Evolutionary conservation across 768 basidiomycete genomes (phyloP), one percentile per base, ranked within the genome.

Genomic region (Lentinula guzmanii): DNA sequence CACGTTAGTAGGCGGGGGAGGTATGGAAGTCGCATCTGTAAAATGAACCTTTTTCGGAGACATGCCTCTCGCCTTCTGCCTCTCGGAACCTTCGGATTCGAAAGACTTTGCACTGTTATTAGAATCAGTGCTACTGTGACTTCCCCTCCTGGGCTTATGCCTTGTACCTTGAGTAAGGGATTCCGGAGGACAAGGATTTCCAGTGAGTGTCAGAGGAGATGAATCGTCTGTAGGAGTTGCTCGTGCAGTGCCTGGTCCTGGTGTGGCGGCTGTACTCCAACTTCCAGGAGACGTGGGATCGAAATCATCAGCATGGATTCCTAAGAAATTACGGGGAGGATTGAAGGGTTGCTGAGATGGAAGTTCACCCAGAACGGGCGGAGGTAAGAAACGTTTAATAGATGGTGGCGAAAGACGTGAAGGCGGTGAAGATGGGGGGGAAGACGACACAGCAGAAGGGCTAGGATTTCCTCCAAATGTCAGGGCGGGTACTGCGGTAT

Each of bases 261-360:
- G 90, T 0, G 91, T 91, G 4, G 90, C 89, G 11, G 82, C 80
- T 0, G 86, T 91, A 65, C 88, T 90, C 91, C 90, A 92, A 45
- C 76, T 78, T 2, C 83, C 86, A 31, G 86, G 83, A 16, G 77
- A 60, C 16, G 13, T 18, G 2, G 62, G 58, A 54, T 57, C 62
- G 9, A 60, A 15, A 5, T 13, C 31, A 21, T 16, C 18, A 5
- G 35, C 18, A 24, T 54, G 33, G 1, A 61, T 24, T 2, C 41
- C 60, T 16, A 65, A 60, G 9, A 58, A 43, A 31, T 43, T 18
- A 11, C 21, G 63, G 8, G 66, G 58, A 18, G 62, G 60, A 35
- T 46, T 62, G 39, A 39, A 58, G 2, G 55, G 63, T 13, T 59
- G 54, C n/a, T 35, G 62, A 33, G 60, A 50, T 7, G 53, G 64